Base-by-base conservation (phyloP, 2,329 filamentous ascomycete genomes). In the Fusarium cicatricum region DNA sequence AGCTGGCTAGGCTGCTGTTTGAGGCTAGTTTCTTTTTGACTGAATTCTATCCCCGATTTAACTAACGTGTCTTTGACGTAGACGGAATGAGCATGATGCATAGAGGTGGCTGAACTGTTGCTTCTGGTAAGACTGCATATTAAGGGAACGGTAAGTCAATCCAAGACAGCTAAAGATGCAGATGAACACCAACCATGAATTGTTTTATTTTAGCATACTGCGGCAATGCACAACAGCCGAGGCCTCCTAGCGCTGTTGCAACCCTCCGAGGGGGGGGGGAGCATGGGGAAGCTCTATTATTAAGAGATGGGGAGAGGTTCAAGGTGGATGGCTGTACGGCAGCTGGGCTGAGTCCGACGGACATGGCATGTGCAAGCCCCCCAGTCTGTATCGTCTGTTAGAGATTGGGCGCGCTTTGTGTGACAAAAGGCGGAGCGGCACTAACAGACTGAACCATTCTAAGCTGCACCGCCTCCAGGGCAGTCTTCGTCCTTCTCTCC, bases 341-440 rank as follows among this genome's bases (percentile, higher is more conserved):
- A 21, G 37, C 52, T 46, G 50, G 59, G 59, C 60, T 56, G 60
- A 60, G 59, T 60, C 42, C 49, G 29, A 43, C 42, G 46, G 60
- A 37, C 15, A 48, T 45, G 32, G 49, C 50, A 45, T 47, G 32
- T 47, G 16, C 54, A 50, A 32, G 43, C 42, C 23, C 23, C 23
- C 9, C 23, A 26, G 9, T 37, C 31, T 39, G 58, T 52, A 60
- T 31, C 28, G 3, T n/a, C 23, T 59, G 58, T 62, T 62, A 62
- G 19, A 26, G 23, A 9, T 7, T 23, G 21, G 21, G 17, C 10
- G 17, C 15, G 16, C 37, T 19, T 11, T 9, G 2, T 32, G 19
- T 43, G 10, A 34, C 16, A 26, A 3, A 8, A 3, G 6, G 23
- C 23, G 3, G 5, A 10, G 23, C 23, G 5, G 23, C 23, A 26